These are phyloP conservation scores for Alternaria viburni DNA, from an alignment of 2,329 filamentous ascomycete species.

Conservation along the genomic window DNA sequence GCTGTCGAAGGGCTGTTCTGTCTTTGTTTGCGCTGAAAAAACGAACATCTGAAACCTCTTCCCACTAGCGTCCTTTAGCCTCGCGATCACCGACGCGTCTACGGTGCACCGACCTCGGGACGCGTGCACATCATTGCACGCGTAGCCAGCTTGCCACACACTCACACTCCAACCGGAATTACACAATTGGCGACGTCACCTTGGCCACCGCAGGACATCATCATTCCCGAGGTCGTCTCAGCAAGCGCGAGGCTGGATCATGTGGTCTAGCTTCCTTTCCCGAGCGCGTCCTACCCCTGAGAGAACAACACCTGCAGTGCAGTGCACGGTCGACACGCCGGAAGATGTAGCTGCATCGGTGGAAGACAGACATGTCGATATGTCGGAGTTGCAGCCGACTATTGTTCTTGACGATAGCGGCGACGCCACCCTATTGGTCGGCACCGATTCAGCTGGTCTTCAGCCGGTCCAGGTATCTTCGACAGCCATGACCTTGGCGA, in stretches of 20 bases:
- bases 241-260: neutral
- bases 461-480: conserved; percentile 20
- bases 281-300: conserved; percentile 12
- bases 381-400: conserved; percentile 6
- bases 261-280: conserved; percentile 12
- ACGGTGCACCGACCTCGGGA: neutral
- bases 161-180: conserved; percentile 1
- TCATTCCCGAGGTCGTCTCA: neutral
- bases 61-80: neutral
- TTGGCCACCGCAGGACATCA: neutral
- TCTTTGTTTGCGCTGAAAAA: neutral
- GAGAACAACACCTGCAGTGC: conserved; percentile 4
- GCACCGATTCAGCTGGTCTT: conserved; percentile 3
- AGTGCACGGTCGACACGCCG: neutral
- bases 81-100: neutral
- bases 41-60: neutral
- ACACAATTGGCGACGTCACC: conserved; percentile 6
- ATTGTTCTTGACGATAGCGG: conserved; percentile 13
- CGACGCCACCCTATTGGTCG: conserved; percentile 14
- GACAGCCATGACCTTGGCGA: conserved; percentile 19
- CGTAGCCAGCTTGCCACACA: conserved; percentile 1
- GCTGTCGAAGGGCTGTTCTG: neutral
- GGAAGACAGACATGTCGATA: neutral
- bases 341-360: conserved; percentile 3
- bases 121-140: neutral